Evolutionary conservation across 1,284 basidiomycete species (phyloP).

Genomic region (Cerrena zonata): DNA sequence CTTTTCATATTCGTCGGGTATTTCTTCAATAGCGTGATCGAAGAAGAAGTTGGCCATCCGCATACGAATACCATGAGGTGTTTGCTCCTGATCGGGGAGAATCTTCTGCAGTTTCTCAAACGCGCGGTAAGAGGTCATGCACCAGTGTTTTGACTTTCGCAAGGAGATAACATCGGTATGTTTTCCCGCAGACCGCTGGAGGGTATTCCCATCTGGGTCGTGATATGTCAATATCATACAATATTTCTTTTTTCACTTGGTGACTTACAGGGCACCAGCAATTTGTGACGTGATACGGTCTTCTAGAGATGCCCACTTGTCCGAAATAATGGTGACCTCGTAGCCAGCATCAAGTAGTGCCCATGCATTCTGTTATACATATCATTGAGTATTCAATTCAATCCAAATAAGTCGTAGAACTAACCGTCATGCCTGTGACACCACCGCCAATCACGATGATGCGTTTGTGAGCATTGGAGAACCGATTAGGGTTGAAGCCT

Average conservation of each 20-base stretch:
- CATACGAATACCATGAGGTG: slow-evolving; percentile 19
- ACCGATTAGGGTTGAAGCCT: slow-evolving; percentile 11
- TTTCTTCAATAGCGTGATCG: slow-evolving; percentile 23
- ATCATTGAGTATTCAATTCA: slow-evolving; percentile 1
- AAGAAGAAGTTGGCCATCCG: slow-evolving; percentile 31
- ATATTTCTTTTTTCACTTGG: not conserved
- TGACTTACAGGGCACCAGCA: slow-evolving; percentile 25
- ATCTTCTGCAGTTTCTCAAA: slow-evolving; percentile 21
- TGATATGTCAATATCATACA: no score
- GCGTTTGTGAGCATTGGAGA: slow-evolving; percentile 10
- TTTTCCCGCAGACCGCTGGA: slow-evolving; percentile 31
- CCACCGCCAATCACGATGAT: slow-evolving; percentile 23
- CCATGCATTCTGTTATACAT: slow-evolving; percentile 23
- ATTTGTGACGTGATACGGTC: slow-evolving; percentile 29
- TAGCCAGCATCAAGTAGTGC: slow-evolving; percentile 28
- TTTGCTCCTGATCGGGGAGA: slow-evolving; percentile 12
- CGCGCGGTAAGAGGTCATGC: slow-evolving; percentile 29
- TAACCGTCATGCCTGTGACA: slow-evolving; percentile 22
- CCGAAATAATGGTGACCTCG: slow-evolving; percentile 27
- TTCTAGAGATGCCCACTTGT: slow-evolving; percentile 20
- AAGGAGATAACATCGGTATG: slow-evolving; percentile 30
- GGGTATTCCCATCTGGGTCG: slow-evolving; percentile 29
- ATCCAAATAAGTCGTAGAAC: slow-evolving; percentile 1
- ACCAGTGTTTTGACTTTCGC: slow-evolving; percentile 28
- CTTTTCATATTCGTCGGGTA: slow-evolving; percentile 27